Base-by-base conservation (phyloP, 2,329 filamentous ascomycete genomes). In the Microdochium nivale region DNA sequence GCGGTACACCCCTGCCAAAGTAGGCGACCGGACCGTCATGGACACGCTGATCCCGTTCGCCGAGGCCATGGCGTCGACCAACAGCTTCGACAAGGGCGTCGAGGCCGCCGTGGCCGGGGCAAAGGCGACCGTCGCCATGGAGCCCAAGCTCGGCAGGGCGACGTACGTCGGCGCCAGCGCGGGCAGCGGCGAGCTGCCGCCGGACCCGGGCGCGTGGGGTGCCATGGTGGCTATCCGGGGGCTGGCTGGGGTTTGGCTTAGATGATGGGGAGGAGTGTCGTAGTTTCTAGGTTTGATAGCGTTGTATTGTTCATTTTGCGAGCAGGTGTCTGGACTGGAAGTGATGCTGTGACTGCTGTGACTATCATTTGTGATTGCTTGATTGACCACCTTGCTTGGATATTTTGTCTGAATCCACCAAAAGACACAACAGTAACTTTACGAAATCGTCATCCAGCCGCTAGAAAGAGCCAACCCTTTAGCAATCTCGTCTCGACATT, bases 171-270 rank as follows among this genome's bases (percentile, higher is more conserved):
- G 78, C 4, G 75, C 73, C 1, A 77, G 76, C 44, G 71, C 71
- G 2, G 78, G 73, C 53, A 73, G 71, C 51, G 67, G 67, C 50
- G 75, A 74, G 46, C 55, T 78, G 51, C 81, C 86, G 3, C 84
- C 85, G 3, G 85, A 88, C 63, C 85, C 85, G 0, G 84, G 85
- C 27, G 85, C 85, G 3, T 83, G 84, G 73, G 85, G 83, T n/a
- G 75, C 85, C 24, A 82, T 82, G 75, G 75, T 79, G 16, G 76
- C 70, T 2, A 71, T 78, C 44, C 65, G 67, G 55, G 74, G 71
- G 1, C 53, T 77, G 49, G 55, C 62, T 49, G 32, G 52, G 61
- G 60, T 14, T 52, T 58, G 50, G 30, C 30, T 24, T 23, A 24
- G 32, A 44, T 32, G 5, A 51, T 50, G 40, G 49, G 25, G 3